These are phyloP conservation scores for Cronartium quercuum DNA, from an alignment of 1,284 basidiomycete species.

Conservation along the genomic window DNA sequence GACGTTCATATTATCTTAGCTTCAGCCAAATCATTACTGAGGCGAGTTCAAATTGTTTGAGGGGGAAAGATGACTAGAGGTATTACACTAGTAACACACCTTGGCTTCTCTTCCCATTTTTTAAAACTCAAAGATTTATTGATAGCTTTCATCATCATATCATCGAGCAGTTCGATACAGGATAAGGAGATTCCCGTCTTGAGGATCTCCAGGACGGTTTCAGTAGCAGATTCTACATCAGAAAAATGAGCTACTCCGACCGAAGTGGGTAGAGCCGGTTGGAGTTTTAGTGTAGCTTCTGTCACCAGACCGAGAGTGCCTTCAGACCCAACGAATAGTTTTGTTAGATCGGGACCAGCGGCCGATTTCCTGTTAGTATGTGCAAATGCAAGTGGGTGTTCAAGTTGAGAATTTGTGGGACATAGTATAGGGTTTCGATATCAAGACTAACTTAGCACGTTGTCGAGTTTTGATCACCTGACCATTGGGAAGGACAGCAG, in stretches of 20 bases:
- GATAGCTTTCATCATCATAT: slow-evolving; percentile 38
- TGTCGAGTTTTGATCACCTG: slow-evolving; percentile 88
- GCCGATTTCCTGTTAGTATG: slow-evolving; percentile 61
- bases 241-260: slow-evolving; percentile 55
- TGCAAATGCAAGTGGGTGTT: neutral
- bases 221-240: slow-evolving; percentile 56
- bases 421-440: neutral
- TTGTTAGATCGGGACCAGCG: slow-evolving; percentile 83
- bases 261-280: slow-evolving; percentile 69
- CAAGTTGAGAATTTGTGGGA: neutral
- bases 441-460: slow-evolving; percentile 54
- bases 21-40: too few species aligned
- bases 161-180: slow-evolving; percentile 47
- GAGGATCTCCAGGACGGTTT: slow-evolving; percentile 64
- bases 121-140: slow-evolving; percentile 8
- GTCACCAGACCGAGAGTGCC: slow-evolving; percentile 89
- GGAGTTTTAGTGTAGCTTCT: slow-evolving; percentile 64
- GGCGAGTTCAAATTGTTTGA: neutral
- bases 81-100: neutral
- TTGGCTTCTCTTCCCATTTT: slow-evolving; percentile 32
- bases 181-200: slow-evolving; percentile 56
- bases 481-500: slow-evolving; percentile 70
- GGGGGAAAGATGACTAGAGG: neutral
- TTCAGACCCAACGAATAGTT: slow-evolving; percentile 88
- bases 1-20: too few species aligned